These are phyloP conservation scores for Chrysopogon serrulatus DNA, from an alignment of 176 grass and related monocot genomes.

Conservation along the genomic window DNA sequence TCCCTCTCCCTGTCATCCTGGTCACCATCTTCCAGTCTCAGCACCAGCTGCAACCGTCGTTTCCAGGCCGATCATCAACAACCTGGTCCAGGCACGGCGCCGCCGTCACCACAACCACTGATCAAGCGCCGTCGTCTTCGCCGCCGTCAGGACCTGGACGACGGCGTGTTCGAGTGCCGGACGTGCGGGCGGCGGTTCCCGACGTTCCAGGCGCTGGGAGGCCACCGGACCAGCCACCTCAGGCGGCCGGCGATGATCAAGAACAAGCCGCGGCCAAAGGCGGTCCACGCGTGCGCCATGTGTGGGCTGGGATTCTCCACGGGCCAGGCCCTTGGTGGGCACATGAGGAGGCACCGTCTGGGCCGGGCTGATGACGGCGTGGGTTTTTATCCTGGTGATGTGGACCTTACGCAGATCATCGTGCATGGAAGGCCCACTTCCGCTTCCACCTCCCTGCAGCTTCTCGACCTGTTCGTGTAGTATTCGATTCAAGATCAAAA, in stretches of 20 bases:
- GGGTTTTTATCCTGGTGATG: no score
- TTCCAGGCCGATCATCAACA: no score
- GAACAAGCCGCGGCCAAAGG: not conserved
- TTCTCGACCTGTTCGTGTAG: no score
- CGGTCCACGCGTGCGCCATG: not conserved
- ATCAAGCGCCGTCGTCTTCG: not conserved
- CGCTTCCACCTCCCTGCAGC: no score
- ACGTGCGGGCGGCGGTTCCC: constrained; percentile 48
- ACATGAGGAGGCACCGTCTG: not conserved
- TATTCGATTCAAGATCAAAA: no score
- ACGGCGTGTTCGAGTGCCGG: constrained; percentile 24
- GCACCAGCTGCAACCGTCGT: no score
- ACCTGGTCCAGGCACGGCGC: no score
- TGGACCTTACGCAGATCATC: no score
- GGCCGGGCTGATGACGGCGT: not conserved
- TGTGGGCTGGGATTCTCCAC: not conserved
- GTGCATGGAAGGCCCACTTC: no score
- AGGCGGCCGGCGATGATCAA: not conserved
- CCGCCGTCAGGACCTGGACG: not conserved
- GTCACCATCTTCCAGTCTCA: no score
- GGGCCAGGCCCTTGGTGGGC: not conserved
- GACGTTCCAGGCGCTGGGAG: constrained; percentile 73
- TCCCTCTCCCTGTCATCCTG: no score
- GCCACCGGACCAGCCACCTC: constrained; percentile 70
- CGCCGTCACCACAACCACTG: no score